phyloP scores from a whole-genome alignment of 306 rosid species.

The Luffa acutangula region DNA sequence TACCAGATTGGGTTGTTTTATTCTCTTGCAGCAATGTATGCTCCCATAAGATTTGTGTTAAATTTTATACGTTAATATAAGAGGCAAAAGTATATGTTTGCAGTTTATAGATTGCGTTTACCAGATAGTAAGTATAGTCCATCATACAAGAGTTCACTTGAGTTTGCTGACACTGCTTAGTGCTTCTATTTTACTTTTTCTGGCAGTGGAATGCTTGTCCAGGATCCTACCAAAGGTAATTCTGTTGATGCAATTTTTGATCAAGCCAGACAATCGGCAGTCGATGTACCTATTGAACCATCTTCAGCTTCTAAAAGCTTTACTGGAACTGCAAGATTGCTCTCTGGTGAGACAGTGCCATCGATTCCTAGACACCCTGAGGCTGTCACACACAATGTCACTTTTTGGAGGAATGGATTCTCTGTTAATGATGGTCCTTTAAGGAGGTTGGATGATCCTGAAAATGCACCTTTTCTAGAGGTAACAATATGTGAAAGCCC shows the following conservation, averaged over 20 bases:
- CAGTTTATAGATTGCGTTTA: neutral
- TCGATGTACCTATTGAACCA: conserved; percentile 33
- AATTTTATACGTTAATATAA: neutral
- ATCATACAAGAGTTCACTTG: neutral
- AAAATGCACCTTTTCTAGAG: conserved; percentile 68
- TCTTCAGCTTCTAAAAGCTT: conserved; percentile 53
- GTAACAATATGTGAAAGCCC: conserved; percentile 19
- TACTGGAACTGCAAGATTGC: conserved; percentile 73
- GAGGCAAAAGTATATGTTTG: neutral
- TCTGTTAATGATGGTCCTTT: conserved; percentile 66
- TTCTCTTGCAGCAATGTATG: neutral
- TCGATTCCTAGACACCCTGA: conserved; percentile 50
- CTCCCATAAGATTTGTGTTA: neutral
- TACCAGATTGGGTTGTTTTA: neutral
- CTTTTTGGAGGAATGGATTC: conserved; percentile 91
- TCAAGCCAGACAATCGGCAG: conserved; percentile 46
- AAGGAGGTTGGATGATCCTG: conserved; percentile 66
- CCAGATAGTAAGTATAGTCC: neutral
- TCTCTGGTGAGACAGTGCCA: conserved; percentile 64
- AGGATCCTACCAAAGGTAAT: conserved; percentile 50
- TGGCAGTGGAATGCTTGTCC: conserved; percentile 91
- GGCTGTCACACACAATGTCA: conserved; percentile 37
- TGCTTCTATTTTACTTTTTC: conserved; percentile 3
- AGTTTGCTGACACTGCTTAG: neutral
- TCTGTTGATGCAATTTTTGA: conserved; percentile 60